Conservation (phyloP, 352 stramenopile genomes). For the Pythium phragmiticola region DNA sequence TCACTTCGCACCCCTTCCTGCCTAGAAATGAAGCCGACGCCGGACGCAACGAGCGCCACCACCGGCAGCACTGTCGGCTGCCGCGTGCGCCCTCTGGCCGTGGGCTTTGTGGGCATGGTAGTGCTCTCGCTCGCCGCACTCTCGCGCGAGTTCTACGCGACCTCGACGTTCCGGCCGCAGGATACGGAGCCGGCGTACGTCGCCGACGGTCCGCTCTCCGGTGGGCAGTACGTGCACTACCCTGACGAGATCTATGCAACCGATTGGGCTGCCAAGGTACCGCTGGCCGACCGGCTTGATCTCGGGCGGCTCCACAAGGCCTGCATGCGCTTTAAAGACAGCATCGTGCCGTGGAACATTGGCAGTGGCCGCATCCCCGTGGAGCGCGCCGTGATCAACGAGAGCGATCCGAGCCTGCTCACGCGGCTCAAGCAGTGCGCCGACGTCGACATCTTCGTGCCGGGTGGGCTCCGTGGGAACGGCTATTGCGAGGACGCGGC, state of each 20-base stretch:
- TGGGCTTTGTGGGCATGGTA: slow-evolving; percentile 12
- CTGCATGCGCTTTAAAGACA: slow-evolving; percentile 43
- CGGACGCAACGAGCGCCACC: not conserved
- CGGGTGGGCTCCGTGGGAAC: slow-evolving; percentile 36
- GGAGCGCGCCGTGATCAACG: slow-evolving; percentile 18
- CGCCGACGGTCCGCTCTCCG: slow-evolving; percentile 14
- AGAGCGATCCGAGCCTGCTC: slow-evolving; percentile 28
- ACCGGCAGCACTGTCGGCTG: not conserved
- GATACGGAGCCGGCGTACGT: slow-evolving; percentile 11
- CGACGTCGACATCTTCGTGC: slow-evolving; percentile 61
- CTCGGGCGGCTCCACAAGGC: slow-evolving; percentile 49
- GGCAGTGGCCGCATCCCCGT: slow-evolving; percentile 17
- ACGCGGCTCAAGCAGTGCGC: slow-evolving; percentile 49
- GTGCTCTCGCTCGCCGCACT: slow-evolving; percentile 6
- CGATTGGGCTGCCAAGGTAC: slow-evolving; percentile 18
- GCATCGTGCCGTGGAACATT: slow-evolving; percentile 47
- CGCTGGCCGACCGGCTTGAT: slow-evolving; percentile 36
- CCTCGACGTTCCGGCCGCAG: not conserved
- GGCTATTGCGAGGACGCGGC: slow-evolving; percentile 73
- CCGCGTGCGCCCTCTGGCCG: slow-evolving; percentile 9
- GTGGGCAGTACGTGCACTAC: slow-evolving; percentile 23
- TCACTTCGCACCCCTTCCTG: not conserved
- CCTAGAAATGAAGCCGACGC: not conserved
- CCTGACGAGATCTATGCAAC: slow-evolving; percentile 15
- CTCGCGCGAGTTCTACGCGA: slow-evolving; percentile 16